A percentile compares a stretch with the other conserved stretches of the same genome.
Evolutionary conservation across 805 yeast species (phyloP).

Genomic region (Yarrowia yakushimensis): DNA sequence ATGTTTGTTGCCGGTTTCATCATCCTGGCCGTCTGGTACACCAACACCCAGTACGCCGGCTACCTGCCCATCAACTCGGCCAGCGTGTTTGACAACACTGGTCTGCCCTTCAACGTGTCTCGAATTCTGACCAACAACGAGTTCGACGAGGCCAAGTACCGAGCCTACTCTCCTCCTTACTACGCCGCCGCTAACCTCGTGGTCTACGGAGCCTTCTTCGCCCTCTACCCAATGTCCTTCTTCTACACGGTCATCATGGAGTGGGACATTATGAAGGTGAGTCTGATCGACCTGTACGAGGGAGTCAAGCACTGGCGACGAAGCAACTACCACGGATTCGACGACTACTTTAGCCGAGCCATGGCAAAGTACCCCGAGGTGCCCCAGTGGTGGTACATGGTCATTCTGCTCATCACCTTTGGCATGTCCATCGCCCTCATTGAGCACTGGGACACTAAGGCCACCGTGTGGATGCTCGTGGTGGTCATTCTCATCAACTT

Average conservation of each 20-base stretch:
- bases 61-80: conserved; percentile 59
- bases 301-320: neutral
- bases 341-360: conserved; percentile 49
- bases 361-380: conserved; percentile 49
- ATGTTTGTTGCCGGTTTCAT: conserved; percentile 48
- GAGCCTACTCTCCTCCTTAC: conserved; percentile 64
- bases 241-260: conserved; percentile 38
- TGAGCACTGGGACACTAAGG: conserved; percentile 43
- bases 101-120: conserved; percentile 48
- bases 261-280: conserved; percentile 30
- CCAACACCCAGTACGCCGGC: conserved; percentile 56
- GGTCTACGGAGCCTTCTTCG: conserved; percentile 55
- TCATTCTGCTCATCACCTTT: conserved; percentile 45
- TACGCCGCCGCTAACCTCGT: conserved; percentile 48
- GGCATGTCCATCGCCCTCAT: conserved; percentile 45
- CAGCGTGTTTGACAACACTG: conserved; percentile 52
- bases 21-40: conserved; percentile 47
- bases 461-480: conserved; percentile 62
- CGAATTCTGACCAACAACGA: conserved; percentile 40
- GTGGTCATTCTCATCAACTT: conserved; percentile 53
- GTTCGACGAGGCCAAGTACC: conserved; percentile 48
- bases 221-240: conserved; percentile 54
- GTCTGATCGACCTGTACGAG: conserved; percentile 12
- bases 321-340: conserved; percentile 17
- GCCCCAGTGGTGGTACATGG: conserved; percentile 53